Percentiles rank a stretch among this genome's conserved stretches.
Evolutionary conservation across 441 rosid genomes (phyloP).

Genomic region (Gossypium trilobum): DNA sequence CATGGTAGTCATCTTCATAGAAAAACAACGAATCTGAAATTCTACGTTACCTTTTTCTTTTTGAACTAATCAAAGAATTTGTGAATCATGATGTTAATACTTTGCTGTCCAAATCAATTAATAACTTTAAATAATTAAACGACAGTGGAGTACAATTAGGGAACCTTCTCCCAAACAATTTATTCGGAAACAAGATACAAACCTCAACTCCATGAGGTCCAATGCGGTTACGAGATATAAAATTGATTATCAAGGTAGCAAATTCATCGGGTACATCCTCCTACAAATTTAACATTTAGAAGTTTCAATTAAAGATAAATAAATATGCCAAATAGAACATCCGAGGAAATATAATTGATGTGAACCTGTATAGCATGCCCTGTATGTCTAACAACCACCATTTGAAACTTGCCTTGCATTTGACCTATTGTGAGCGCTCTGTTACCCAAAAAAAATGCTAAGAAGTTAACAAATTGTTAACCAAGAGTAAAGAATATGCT

Average conservation of each 20-base stretch:
- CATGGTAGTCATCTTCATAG: background rate
- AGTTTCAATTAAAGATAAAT: background rate
- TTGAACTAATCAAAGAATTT: background rate
- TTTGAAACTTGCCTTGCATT: conserved; percentile 99
- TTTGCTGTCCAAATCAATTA: background rate
- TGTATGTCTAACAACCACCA: conserved; percentile 88
- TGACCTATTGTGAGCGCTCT: conserved; percentile 91
- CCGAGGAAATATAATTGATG: background rate
- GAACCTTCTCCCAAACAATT: background rate
- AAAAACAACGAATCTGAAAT: background rate
- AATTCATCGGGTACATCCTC: conserved; percentile 93
- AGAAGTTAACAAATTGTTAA: conserved; percentile 2
- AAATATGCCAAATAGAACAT: background rate
- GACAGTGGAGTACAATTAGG: background rate
- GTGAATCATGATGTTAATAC: background rate
- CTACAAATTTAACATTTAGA: conserved; percentile 29
- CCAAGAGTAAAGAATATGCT: background rate
- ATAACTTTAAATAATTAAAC: background rate
- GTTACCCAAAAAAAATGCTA: conserved; percentile 16
- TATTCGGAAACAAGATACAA: conserved; percentile 12
- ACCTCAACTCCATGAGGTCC: conserved; percentile 87
- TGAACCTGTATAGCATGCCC: conserved; percentile 95
- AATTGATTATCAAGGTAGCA: conserved; percentile 50
- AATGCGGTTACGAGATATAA: conserved; percentile 69
- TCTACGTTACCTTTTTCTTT: background rate